Percentiles rank a stretch among this genome's conserved stretches.
These are phyloP conservation scores for Acer saccharum DNA, from an alignment of 345 rosid genomes.

Conservation along the genomic window DNA sequence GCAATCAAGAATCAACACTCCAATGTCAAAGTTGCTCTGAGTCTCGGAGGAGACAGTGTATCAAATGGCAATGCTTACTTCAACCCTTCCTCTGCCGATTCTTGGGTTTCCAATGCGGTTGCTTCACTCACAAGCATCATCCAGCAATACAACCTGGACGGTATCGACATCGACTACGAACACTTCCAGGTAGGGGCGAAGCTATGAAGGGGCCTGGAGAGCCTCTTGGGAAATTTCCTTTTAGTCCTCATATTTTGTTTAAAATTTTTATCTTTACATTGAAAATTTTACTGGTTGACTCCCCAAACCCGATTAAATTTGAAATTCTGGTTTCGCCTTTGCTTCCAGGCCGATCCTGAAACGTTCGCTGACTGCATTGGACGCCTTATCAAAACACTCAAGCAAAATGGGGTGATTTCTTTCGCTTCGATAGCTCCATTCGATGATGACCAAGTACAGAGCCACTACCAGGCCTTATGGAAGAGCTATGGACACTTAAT, in stretches of 20 bases:
- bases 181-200: conserved; percentile 25
- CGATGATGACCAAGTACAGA: conserved; percentile 41
- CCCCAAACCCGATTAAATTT: no score
- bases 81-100: conserved; percentile 32
- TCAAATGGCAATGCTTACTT: conserved; percentile 23
- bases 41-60: conserved; percentile 42
- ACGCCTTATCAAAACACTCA: conserved; percentile 32
- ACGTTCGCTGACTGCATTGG: conserved; percentile 44
- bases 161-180: conserved; percentile 45
- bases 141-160: conserved; percentile 36
- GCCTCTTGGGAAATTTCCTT: no score
- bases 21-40: conserved; percentile 40
- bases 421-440: conserved; percentile 52
- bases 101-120: conserved; percentile 46
- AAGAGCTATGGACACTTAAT: conserved; percentile 36
- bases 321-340: no score
- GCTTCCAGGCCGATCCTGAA: conserved; percentile 33
- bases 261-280: no score
- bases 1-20: conserved; percentile 30
- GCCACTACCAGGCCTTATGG: conserved; percentile 48
- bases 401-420: conserved; percentile 29
- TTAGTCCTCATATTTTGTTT: no score
- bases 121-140: conserved; percentile 40
- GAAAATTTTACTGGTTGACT: no score
- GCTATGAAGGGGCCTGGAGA: no score